Evolutionary conservation across 2,329 filamentous ascomycete species (phyloP), one percentile per base, ranked within the genome.

Genomic region (Aplosporella prunicola): DNA sequence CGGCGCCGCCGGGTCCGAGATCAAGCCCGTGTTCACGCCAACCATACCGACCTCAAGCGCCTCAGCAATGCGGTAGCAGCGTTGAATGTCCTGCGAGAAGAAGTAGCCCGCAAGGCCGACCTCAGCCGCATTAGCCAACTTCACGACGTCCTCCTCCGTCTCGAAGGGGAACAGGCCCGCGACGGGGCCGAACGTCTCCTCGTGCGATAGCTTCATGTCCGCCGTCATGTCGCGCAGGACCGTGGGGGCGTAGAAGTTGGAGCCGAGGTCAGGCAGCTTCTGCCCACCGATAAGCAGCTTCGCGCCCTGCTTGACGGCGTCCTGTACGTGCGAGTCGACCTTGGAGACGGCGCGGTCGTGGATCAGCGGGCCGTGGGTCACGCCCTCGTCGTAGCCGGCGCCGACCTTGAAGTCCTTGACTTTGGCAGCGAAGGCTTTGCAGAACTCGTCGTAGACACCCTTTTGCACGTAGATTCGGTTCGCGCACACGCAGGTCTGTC

Each of bases 151-250:
- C 36, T 82, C 79, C 63, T 96, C 91, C 0, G 80, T 86, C 31
- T 84, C 74, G 55, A 96, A 98, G 32, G 78, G 73, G 68, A 95
- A 95, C 10, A 96, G 63, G 1, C 83, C 89, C 0, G 88, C 89
- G 0, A 96, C 82, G 3, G 91, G 91, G 0, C 91, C 91, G 56
- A 98, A 98, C 0, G 89, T 98, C 68, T 98, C 91, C 61, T 96
- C 89, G 2, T 68, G 68, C 4, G 84, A 80, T 48, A 96, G 72
- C 42, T 75, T 71, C 91, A 96, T 96, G 27, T 88, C 78, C 41
- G 72, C 68, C 9, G 71, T 93, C 80, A 94, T 89, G 45, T 82
- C 83, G 8, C 82, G 80, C 43, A 98, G 76, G 27, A 96, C 82
- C 0, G 91, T 96, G 3, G 85, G 86, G 52, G 87, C 75, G 65